These are phyloP conservation scores for Fusarium incarnatum DNA, from an alignment of 2,329 filamentous ascomycete species.

Conservation along the genomic window DNA sequence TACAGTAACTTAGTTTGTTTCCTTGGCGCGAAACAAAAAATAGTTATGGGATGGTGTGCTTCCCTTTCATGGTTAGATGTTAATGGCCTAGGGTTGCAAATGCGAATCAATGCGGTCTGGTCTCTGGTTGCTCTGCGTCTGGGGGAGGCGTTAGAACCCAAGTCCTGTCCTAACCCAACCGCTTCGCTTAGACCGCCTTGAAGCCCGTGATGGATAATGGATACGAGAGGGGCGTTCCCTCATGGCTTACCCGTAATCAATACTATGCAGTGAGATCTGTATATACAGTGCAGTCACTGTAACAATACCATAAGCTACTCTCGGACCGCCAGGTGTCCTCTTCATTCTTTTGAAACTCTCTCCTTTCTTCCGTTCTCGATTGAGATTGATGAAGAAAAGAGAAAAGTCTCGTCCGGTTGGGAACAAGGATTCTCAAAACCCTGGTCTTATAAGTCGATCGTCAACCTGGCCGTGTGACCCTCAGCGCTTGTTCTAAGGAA, in stretches of 20 bases:
- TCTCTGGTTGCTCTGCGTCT: conserved; percentile 30
- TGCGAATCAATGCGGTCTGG: conserved; percentile 40
- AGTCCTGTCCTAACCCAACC: background rate
- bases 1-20: conserved; percentile 29
- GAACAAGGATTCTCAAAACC: conserved; percentile 35
- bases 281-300: conserved; percentile 22
- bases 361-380: background rate
- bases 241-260: conserved; percentile 41
- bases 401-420: background rate
- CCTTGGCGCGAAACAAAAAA: conserved; percentile 30
- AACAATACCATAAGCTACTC: conserved; percentile 4
- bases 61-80: conserved; percentile 33
- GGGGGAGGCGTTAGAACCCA: conserved; percentile 27
- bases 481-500: conserved; percentile 38
- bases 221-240: conserved; percentile 25
- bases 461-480: conserved; percentile 39
- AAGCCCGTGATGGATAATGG: conserved; percentile 41
- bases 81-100: conserved; percentile 38
- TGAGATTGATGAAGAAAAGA: background rate
- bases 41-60: conserved; percentile 25
- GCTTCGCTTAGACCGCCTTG: conserved; percentile 47
- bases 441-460: conserved; percentile 33
- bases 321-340: conserved; percentile 21
- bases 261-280: conserved; percentile 29
- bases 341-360: conserved; percentile 11